These are phyloP conservation scores for Encephalitozoon cuniculi DNA, from an alignment of 371 early-diverging fungal genomes.

Conservation along the genomic window DNA sequence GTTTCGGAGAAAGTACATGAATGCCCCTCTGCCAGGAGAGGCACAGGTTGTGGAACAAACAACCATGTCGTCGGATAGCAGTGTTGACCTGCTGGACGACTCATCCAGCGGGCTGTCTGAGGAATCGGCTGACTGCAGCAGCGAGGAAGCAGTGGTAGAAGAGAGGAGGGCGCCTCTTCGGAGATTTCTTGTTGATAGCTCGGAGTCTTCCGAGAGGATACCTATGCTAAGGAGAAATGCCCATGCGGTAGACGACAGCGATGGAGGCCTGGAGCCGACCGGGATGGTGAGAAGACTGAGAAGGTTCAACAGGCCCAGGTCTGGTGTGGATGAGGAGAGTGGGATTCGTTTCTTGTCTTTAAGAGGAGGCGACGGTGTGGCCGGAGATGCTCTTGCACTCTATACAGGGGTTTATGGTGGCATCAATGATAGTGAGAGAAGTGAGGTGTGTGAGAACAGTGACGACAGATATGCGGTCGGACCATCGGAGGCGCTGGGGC, in stretches of 20 bases:
- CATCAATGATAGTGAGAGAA: not conserved
- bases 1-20: slow-evolving; percentile 21
- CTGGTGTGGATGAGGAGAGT: not conserved
- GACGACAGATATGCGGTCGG: not conserved
- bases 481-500: not conserved
- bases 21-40: not conserved
- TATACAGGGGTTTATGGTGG: not conserved
- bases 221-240: not conserved
- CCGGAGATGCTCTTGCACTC: too few relatives aligned
- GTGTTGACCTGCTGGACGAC: not conserved
- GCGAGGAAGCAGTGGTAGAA: not conserved
- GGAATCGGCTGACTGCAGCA: not conserved
- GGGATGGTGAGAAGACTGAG: not conserved
- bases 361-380: not conserved
- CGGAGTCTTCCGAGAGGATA: not conserved
- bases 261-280: not conserved
- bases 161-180: not conserved
- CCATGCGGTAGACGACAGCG: not conserved
- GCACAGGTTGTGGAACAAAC: not conserved
- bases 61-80: not conserved
- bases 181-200: not conserved
- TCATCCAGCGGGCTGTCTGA: not conserved
- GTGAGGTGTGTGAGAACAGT: not conserved
- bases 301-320: not conserved
- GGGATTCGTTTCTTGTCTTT: not conserved